These are phyloP conservation scores for Ceratobasidium papillatum DNA, from an alignment of 1,284 basidiomycete genomes.

Conservation along the genomic window DNA sequence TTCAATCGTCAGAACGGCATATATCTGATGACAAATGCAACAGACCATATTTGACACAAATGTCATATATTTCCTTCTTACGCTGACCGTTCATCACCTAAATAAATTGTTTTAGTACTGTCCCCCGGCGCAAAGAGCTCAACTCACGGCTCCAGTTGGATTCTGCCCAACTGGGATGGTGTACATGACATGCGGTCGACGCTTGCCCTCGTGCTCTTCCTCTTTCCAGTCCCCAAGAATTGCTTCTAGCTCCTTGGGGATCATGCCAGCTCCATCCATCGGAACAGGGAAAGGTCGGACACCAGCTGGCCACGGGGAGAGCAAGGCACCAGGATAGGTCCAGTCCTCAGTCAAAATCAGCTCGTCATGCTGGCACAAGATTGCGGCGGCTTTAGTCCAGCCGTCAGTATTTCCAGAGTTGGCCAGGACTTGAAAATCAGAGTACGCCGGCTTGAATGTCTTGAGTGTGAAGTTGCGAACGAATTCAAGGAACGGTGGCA, in stretches of 20 bases:
- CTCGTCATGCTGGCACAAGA: conserved; percentile 78
- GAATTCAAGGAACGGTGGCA: conserved; percentile 62
- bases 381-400: conserved; percentile 64
- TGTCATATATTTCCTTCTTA: conserved; percentile 80
- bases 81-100: conserved; percentile 71
- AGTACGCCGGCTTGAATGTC: conserved; percentile 74
- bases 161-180: conserved; percentile 81
- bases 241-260: conserved; percentile 66
- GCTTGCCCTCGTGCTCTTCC: conserved; percentile 59
- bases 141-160: conserved; percentile 74
- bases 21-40: conserved; percentile 35
- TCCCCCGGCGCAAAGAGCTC: not conserved
- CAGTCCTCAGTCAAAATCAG: conserved; percentile 74
- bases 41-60: conserved; percentile 79
- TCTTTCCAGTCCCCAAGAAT: conserved; percentile 75
- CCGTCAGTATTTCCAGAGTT: conserved; percentile 82
- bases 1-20: not conserved
- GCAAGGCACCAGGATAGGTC: conserved; percentile 69
- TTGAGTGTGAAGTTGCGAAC: conserved; percentile 66
- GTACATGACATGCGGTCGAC: conserved; percentile 79
- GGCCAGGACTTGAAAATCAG: conserved; percentile 69
- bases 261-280: conserved; percentile 79
- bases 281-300: conserved; percentile 66
- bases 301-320: conserved; percentile 58
- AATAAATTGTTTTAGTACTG: conserved; percentile 19